A percentile compares a stretch with the other conserved stretches of the same genome.
Conservation (phyloP, 306 rosid genomes). For the Pterocarpus santalinus region DNA sequence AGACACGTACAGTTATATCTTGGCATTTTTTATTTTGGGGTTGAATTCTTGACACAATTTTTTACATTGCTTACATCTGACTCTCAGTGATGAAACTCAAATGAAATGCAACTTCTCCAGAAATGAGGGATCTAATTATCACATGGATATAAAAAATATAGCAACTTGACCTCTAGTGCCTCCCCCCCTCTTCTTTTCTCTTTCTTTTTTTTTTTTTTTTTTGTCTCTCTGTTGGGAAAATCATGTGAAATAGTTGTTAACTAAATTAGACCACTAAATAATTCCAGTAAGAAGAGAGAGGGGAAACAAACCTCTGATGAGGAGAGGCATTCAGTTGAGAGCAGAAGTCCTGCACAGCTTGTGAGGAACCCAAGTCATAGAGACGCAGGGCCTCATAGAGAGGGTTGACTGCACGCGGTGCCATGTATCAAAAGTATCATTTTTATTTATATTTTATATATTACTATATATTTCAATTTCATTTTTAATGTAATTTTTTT, state of each 20-base stretch:
- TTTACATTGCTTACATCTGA: not conserved
- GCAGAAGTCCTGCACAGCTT: slow-evolving; percentile 55
- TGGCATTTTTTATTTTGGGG: too few species aligned
- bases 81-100: not conserved
- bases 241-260: not conserved
- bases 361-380: slow-evolving; percentile 58
- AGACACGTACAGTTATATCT: too few species aligned
- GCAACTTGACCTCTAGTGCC: not conserved
- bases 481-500: too few species aligned
- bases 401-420: slow-evolving; percentile 56
- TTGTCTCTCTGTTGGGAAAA: not conserved
- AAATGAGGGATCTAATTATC: not conserved
- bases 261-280: not conserved
- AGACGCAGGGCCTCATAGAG: slow-evolving; percentile 62
- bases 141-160: not conserved
- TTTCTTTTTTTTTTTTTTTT: not conserved
- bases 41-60: not conserved
- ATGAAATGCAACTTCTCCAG: not conserved
- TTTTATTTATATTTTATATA: too few species aligned
- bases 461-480: too few species aligned
- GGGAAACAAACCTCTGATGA: slow-evolving; percentile 52
- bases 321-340: slow-evolving; percentile 58
- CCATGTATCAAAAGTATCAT: slow-evolving; percentile 39
- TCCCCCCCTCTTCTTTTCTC: too few species aligned
- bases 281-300: not conserved